Base-by-base conservation (phyloP, 192 early-diverging fungal species). In the Obelidium mucronatum region DNA sequence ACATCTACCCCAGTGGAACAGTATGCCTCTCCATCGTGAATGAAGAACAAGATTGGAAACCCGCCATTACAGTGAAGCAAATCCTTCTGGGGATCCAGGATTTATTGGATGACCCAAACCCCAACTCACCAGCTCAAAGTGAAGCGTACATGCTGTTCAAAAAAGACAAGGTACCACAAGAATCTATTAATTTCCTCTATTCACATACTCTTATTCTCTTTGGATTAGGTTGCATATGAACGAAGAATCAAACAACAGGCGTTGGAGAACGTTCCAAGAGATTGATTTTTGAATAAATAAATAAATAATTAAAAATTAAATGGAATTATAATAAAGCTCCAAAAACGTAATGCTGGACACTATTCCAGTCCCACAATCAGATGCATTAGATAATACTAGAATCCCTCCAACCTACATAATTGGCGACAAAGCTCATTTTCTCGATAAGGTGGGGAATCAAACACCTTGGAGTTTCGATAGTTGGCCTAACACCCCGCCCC, bases 1-100 rank as follows among this genome's bases (percentile, higher is more conserved):
- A 99, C 76, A 91, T 99, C 28, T 99, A 97, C 74, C 97, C 97
- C 24, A 96, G 94, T 2, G 97, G 97, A 67, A 98, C 96, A 2
- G 95, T 99, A 26, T 99, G 97, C 69, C 83, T 99, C 53, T 97
- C 95, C 1, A 99, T 99, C 75, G 81, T 99, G 62, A 96, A 97
- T 73, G 96, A 94, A 55, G 96, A 98, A 22, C 91, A 98, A 71
- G 97, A 85, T 68, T 87, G 83, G 82, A 84, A 87, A 71, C 82
- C 82, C 1, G 92, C 94, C 24, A 96, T 99, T 68, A 97, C 94
- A 3, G 84, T 99, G 63, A 99, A 99, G 69, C 96, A 99, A 90
- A 97, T 99, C 72, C 79, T 99, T 42, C 84, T 97, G 26, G 97
- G 97, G 48, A 93, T 99, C 64, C 96, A 86, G 62, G 94, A 95